Evolutionary conservation across 768 basidiomycete species (phyloP).

Genomic region (Cyclocybe aegerita): DNA sequence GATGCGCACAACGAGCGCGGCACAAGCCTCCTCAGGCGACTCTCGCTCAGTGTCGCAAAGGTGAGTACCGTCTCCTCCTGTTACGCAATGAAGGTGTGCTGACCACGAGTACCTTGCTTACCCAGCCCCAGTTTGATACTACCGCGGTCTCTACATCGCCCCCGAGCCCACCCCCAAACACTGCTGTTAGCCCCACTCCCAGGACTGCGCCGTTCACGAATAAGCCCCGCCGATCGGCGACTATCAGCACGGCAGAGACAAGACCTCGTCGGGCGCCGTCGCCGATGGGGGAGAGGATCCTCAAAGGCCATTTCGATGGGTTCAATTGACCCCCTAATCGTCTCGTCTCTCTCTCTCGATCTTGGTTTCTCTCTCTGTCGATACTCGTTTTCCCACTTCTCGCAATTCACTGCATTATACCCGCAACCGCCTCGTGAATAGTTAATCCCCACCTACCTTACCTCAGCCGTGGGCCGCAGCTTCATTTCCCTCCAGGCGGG

Average conservation of each 20-base stretch:
- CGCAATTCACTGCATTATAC: slow-evolving; percentile 34
- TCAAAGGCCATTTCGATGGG: slow-evolving; percentile 90
- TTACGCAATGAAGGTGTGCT: slow-evolving; percentile 4
- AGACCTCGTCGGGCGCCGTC: slow-evolving; percentile 70
- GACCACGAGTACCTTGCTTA: slow-evolving; percentile 11
- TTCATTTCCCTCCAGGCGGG: not conserved
- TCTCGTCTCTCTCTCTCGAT: slow-evolving; percentile 2
- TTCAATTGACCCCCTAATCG: slow-evolving; percentile 57
- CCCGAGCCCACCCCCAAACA: slow-evolving; percentile 51
- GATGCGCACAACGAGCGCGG: slow-evolving; percentile 63
- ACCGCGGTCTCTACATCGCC: slow-evolving; percentile 29
- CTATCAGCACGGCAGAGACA: slow-evolving; percentile 42
- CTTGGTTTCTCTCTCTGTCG: slow-evolving; percentile 11
- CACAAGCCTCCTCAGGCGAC: slow-evolving; percentile 67
- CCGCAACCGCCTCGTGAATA: slow-evolving; percentile 33
- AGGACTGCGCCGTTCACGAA: slow-evolving; percentile 27
- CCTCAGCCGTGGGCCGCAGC: not conserved
- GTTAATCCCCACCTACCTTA: not conserved
- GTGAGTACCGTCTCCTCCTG: slow-evolving; percentile 37
- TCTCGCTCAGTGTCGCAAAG: slow-evolving; percentile 68
- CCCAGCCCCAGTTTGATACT: slow-evolving; percentile 28
- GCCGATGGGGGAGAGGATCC: slow-evolving; percentile 88
- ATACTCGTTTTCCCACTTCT: slow-evolving; percentile 10
- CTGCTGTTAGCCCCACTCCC: slow-evolving; percentile 42
- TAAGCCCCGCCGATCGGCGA: slow-evolving; percentile 59